phyloP scores from a whole-genome alignment of 2,329 filamentous ascomycete genomes.

The Cercospora janseana region DNA sequence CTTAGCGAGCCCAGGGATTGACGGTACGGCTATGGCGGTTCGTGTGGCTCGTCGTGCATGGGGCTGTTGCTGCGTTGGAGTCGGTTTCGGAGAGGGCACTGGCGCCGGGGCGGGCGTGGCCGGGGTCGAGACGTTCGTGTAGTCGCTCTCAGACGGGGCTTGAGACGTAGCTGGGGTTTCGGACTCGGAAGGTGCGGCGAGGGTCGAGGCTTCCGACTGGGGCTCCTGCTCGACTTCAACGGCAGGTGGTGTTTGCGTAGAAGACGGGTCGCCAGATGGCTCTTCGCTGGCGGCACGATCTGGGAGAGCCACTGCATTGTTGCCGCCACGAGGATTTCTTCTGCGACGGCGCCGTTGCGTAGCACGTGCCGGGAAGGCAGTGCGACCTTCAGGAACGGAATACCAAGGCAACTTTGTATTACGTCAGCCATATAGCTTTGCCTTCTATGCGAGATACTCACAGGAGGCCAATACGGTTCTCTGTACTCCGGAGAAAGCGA shows the following conservation, averaged over 20 bases:
- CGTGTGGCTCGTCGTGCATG: slow-evolving; percentile 43
- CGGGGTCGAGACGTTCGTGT: slow-evolving; percentile 46
- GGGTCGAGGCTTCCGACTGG: slow-evolving; percentile 46
- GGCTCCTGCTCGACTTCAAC: slow-evolving; percentile 21
- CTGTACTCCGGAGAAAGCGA: slow-evolving; percentile 22
- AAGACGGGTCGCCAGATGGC: slow-evolving; percentile 20
- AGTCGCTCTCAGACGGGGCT: slow-evolving; percentile 56
- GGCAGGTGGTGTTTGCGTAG: slow-evolving; percentile 23
- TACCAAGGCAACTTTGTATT: slow-evolving; percentile 57
- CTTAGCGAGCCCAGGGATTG: slow-evolving; percentile 52
- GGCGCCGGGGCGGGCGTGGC: slow-evolving; percentile 45
- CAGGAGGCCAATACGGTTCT: slow-evolving; percentile 24
- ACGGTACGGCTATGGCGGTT: slow-evolving; percentile 51
- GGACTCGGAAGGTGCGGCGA: slow-evolving; percentile 46
- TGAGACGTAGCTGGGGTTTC: slow-evolving; percentile 60
- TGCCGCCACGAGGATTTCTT: slow-evolving; percentile 39
- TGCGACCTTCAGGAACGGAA: slow-evolving; percentile 50
- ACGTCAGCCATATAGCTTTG: slow-evolving; percentile 14
- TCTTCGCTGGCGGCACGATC: slow-evolving; percentile 37
- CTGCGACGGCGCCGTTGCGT: slow-evolving; percentile 48
- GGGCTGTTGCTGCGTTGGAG: slow-evolving; percentile 29
- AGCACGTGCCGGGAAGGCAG: slow-evolving; percentile 54
- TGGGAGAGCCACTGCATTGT: slow-evolving; percentile 52
- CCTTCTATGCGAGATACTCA: slow-evolving; percentile 11
- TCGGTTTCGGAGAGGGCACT: slow-evolving; percentile 34